phyloP scores from a whole-genome alignment of 257 asterid genomes.

The Orobanche coerulescens region DNA sequence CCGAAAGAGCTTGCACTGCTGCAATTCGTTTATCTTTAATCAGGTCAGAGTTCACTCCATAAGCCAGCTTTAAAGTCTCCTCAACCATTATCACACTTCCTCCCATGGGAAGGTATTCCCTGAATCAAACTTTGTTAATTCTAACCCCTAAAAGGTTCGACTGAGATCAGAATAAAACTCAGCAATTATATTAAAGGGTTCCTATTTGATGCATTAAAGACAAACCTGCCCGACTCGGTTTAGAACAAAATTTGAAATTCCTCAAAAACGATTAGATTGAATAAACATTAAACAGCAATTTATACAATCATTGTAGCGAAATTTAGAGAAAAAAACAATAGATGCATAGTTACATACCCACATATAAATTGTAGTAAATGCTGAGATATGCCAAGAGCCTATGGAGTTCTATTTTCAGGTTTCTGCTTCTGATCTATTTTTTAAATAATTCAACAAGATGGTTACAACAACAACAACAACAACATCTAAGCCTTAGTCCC shows the following conservation, averaged over 20 bases:
- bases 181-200: not conserved
- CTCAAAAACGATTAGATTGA: not conserved
- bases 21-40: slow-evolving; percentile 76
- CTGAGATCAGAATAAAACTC: not conserved
- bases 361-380: not conserved
- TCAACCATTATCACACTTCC: slow-evolving; percentile 80
- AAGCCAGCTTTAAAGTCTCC: slow-evolving; percentile 86
- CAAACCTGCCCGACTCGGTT: not conserved
- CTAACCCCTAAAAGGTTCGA: slow-evolving; percentile 9
- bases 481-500: no score
- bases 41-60: slow-evolving; percentile 82
- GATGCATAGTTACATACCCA: not conserved
- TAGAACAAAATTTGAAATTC: not conserved
- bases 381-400: not conserved
- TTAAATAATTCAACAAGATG: not conserved
- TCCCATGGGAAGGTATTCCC: slow-evolving; percentile 99
- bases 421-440: not conserved
- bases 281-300: not conserved
- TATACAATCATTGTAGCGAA: not conserved
- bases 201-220: not conserved
- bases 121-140: slow-evolving; percentile 25
- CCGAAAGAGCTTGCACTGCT: slow-evolving; percentile 91
- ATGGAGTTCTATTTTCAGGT: not conserved
- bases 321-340: not conserved
- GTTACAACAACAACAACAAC: not conserved